Base-by-base conservation (phyloP, 108 stramenopile species). In the Fragilariopsis cylindrus region DNA sequence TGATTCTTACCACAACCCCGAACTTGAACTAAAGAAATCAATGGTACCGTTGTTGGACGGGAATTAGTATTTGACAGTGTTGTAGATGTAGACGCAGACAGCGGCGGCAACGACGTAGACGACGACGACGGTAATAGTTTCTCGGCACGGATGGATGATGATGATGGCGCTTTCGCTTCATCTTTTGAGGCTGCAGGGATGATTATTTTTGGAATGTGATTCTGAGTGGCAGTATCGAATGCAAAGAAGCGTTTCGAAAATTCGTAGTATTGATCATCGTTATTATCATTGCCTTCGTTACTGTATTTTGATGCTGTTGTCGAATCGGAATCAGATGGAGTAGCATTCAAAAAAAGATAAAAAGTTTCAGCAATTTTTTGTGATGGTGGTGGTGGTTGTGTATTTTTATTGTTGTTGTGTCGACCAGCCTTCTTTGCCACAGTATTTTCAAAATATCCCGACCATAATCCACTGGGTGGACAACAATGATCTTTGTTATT, bases 381-480 rank as follows among this genome's bases (percentile, higher is more conserved):
- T 15, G 45, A 15, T 15, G 11, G 76, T 30, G 41, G 48, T 19
- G 11, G n/a, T 71, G 57, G n/a, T 46, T 71, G 16, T 47, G 11
- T 11, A n/a, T 44, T 9, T 3, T 57, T 13, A 3, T 53, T 53
- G 1, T 53, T 11, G 1, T 43, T 30, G 1, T 7, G 9, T 67
- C 70, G 71, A 0, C 76, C 53, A 0, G 64, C 54, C 30, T 30
- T 30, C 30, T 30, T 30, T 1, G 3, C 46, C 0, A 50, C 47
- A 9, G 78, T 74, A 65, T 91, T 95, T 74, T 91, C 86, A 71
- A 95, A 95, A 72, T 88, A 79, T 15, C 94, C 94, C 55, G 82
- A 83, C 90, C 90, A 95, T 46, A 64, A 65, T 30, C 94, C 94
- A 39, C 82, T 81, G 3, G 64, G 30, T 5, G 94, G 90, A 30